These are phyloP conservation scores for Ichthyophonus hoferi DNA, from an alignment of 208 protist genomes.

Conservation along the genomic window DNA sequence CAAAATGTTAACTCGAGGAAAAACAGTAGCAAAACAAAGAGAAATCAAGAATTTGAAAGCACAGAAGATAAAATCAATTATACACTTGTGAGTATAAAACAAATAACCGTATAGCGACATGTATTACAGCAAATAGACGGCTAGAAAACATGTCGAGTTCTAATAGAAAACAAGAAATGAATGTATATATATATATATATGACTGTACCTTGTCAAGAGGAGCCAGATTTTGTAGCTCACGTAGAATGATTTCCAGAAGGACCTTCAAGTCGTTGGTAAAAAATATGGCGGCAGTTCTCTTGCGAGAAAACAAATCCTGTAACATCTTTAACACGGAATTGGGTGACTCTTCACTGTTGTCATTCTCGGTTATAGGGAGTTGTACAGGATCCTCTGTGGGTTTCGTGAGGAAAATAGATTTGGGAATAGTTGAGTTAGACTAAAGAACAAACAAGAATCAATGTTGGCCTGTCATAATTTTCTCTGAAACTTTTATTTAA, in stretches of 20 bases:
- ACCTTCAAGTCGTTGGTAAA: constrained; percentile 29
- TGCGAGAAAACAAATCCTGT: not conserved
- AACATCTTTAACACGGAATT: constrained; percentile 18
- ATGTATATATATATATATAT: no score
- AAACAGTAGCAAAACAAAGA: no score
- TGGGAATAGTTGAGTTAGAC: not conserved
- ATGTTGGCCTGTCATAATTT: not conserved
- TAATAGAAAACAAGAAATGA: no score
- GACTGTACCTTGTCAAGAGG: not conserved
- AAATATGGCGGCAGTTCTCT: constrained; percentile 4
- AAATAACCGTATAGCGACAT: no score
- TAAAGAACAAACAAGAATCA: not conserved
- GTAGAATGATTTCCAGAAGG: constrained; percentile 3
- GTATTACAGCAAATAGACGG: no score
- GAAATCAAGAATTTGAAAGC: no score
- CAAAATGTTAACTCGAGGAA: no score
- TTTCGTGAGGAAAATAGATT: not conserved
- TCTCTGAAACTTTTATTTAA: no score
- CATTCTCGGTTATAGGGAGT: not conserved
- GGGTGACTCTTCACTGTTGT: not conserved
- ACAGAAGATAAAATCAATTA: no score
- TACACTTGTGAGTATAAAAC: no score
- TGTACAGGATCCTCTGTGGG: constrained; percentile 14
- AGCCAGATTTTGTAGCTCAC: not conserved
- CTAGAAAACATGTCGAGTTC: no score